Evolutionary conservation across 2,329 filamentous ascomycete genomes (phyloP).

Genomic region (Volutella citrinella): DNA sequence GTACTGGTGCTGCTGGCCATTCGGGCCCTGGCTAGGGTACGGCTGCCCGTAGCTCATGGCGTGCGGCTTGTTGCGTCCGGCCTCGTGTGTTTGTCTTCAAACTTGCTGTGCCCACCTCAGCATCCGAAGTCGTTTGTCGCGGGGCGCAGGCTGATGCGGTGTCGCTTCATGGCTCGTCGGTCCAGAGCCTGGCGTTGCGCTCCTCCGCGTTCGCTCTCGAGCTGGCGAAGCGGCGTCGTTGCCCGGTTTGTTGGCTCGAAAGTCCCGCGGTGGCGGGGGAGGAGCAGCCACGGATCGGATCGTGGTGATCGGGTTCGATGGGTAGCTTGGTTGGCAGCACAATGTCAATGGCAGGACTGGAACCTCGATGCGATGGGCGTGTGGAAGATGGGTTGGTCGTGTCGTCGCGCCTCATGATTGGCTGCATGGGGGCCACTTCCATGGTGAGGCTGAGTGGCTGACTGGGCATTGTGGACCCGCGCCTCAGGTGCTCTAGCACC

Average conservation of each 20-base stretch:
- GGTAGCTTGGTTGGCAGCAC: too few relatives aligned
- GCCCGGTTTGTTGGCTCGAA: too few relatives aligned
- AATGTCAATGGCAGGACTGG: slow-evolving; percentile 18
- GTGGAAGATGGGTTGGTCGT: slow-evolving; percentile 20
- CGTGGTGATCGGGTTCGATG: too few relatives aligned
- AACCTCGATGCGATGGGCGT: slow-evolving; percentile 23
- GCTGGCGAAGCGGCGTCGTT: slow-evolving; percentile 8
- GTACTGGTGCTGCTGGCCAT: slow-evolving; percentile 22
- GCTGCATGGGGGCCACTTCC: slow-evolving; percentile 9
- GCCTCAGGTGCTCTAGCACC: too few relatives aligned
- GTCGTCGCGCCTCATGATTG: slow-evolving; percentile 21
- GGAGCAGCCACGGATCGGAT: too few relatives aligned
- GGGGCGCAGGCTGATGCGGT: slow-evolving; percentile 26
- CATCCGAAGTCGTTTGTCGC: slow-evolving; percentile 20
- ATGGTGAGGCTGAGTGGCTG: too few relatives aligned
- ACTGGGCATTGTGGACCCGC: too few relatives aligned
- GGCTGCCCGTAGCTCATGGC: slow-evolving; percentile 36
- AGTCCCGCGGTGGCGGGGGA: too few relatives aligned
- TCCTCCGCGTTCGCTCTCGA: slow-evolving; percentile 2
- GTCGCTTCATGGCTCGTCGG: slow-evolving; percentile 22
- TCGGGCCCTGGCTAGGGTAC: slow-evolving; percentile 26
- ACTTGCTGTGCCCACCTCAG: slow-evolving; percentile 13
- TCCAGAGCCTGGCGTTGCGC: too few relatives aligned
- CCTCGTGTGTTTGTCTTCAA: too few relatives aligned
- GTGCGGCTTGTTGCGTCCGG: slow-evolving; percentile 14